These are phyloP conservation scores for Saturnispora gosingensis DNA, from an alignment of 805 yeast species.

Conservation along the genomic window DNA sequence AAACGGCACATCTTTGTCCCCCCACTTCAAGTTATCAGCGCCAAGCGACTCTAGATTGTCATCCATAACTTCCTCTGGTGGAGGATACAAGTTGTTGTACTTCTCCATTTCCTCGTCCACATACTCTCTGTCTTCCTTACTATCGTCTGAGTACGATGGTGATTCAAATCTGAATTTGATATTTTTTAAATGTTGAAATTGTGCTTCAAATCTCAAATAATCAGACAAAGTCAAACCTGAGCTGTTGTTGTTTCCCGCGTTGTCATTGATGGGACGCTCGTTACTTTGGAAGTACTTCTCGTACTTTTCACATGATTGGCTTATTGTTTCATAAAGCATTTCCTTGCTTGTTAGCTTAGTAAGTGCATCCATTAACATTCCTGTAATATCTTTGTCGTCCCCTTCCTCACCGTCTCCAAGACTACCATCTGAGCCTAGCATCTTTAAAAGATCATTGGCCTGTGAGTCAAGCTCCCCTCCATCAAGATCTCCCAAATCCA, in stretches of 20 bases:
- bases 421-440: constrained; percentile 4
- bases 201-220: constrained; percentile 46
- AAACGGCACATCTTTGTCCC: constrained; percentile 44
- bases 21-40: constrained; percentile 22
- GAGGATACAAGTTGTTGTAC: constrained; percentile 70
- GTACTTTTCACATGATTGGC: constrained; percentile 65
- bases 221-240: constrained; percentile 16
- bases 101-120: constrained; percentile 53
- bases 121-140: constrained; percentile 35
- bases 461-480: not conserved
- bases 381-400: constrained; percentile 33
- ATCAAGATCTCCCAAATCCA: constrained; percentile 28
- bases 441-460: not conserved
- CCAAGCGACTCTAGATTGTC: constrained; percentile 35
- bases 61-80: constrained; percentile 60
- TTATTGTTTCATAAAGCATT: constrained; percentile 80
- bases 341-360: constrained; percentile 78
- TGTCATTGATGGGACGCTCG: constrained; percentile 22
- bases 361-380: constrained; percentile 61
- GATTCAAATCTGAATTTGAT: constrained; percentile 62
- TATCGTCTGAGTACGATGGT: constrained; percentile 47
- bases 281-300: constrained; percentile 55
- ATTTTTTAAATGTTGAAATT: constrained; percentile 49
- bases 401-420: constrained; percentile 20
- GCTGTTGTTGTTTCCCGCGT: constrained; percentile 20